Evolutionary conservation across 805 yeast species (phyloP).

Genomic region (Candida koratica): DNA sequence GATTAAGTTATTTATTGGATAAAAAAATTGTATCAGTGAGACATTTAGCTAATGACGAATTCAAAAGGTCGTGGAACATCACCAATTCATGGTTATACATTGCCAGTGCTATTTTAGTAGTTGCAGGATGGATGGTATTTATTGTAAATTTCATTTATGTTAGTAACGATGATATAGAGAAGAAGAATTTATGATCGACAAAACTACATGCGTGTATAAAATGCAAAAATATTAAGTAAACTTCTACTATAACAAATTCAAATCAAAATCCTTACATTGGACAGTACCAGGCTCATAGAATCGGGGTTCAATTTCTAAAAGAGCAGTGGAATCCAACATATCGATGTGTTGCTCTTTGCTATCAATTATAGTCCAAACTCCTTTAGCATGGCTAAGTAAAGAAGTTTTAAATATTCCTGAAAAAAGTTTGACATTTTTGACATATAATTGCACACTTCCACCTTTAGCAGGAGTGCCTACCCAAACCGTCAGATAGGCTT

Average conservation of each 20-base stretch:
- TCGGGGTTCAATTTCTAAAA: constrained; percentile 3
- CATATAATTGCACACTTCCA: constrained; percentile 12
- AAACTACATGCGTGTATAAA: not conserved
- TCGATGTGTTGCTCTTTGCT: constrained; percentile 2
- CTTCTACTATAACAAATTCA: constrained; percentile 3
- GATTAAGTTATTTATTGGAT: constrained; percentile 64
- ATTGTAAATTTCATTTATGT: constrained; percentile 58
- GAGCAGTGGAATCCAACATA: constrained; percentile 6
- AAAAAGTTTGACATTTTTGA: constrained; percentile 9
- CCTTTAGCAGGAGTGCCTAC: constrained; percentile 11
- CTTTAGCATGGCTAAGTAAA: constrained; percentile 1
- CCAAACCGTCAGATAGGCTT: constrained; percentile 8
- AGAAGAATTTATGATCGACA: constrained; percentile 23
- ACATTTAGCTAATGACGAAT: constrained; percentile 94
- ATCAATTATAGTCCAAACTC: constrained; percentile 1
- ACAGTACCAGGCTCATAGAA: constrained; percentile 5
- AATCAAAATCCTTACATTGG: constrained; percentile 2
- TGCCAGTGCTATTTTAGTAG: constrained; percentile 64
- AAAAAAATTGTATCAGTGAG: constrained; percentile 75
- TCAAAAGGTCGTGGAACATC: constrained; percentile 87
- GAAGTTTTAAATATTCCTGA: constrained; percentile 5
- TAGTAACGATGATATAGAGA: constrained; percentile 24
- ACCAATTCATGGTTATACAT: constrained; percentile 91
- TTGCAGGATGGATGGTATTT: constrained; percentile 72
- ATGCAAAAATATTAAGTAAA: too few relatives aligned